Conservation (phyloP, 768 basidiomycete species). For the Lactifluus hygrophoroides region DNA sequence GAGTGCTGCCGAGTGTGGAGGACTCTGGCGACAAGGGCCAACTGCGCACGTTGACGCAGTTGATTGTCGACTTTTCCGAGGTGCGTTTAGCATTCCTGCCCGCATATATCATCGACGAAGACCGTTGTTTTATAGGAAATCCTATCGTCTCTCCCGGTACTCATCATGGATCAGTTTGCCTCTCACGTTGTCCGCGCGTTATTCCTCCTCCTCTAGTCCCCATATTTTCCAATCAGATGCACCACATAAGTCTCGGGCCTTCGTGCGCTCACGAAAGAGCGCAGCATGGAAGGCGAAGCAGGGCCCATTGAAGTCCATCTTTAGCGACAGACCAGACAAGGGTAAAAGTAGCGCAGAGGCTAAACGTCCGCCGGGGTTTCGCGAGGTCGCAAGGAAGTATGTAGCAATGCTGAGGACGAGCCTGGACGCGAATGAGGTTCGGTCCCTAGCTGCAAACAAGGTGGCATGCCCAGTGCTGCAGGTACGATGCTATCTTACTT, state of each 20-base stretch:
- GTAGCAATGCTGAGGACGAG: slow-evolving; percentile 44
- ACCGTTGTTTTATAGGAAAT: no score
- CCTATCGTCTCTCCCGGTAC: no score
- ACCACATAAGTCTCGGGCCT: no score
- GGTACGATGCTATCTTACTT: slow-evolving; percentile 31
- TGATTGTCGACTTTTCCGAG: no score
- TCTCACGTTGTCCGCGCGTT: no score
- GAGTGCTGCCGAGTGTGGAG: slow-evolving; percentile 42
- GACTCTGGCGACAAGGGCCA: slow-evolving; percentile 49
- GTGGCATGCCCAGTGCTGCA: slow-evolving; percentile 72
- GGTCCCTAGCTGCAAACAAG: slow-evolving; percentile 66
- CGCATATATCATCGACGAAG: not conserved
- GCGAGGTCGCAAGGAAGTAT: slow-evolving; percentile 33
- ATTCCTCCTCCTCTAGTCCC: no score
- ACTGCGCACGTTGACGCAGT: slow-evolving; percentile 52
- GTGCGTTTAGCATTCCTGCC: no score
- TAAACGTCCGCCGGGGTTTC: slow-evolving; percentile 38
- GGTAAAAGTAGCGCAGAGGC: slow-evolving; percentile 21
- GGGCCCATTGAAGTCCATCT: slow-evolving; percentile 73
- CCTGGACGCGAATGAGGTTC: slow-evolving; percentile 61
- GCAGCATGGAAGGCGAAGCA: slow-evolving; percentile 74
- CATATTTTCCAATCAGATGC: no score
- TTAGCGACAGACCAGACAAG: slow-evolving; percentile 36
- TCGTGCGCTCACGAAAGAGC: no score
- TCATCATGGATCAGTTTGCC: no score